These are phyloP conservation scores for Basipetospora sp. DNA, from an alignment of 2,329 filamentous ascomycete genomes.

Conservation along the genomic window DNA sequence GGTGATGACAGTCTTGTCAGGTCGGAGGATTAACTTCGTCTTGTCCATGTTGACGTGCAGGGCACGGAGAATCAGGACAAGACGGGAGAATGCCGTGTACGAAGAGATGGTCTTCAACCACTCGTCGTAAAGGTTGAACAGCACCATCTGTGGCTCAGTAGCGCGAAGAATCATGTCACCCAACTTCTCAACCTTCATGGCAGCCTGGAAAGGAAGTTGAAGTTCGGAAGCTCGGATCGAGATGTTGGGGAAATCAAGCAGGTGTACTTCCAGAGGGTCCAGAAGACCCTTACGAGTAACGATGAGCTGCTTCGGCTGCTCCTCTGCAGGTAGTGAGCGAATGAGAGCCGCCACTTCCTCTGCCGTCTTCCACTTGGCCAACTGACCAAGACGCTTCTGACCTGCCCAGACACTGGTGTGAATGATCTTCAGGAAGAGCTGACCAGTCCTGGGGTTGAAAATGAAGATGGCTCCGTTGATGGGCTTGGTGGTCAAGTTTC, in stretches of 20 bases:
- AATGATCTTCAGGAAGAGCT: constrained; percentile 97
- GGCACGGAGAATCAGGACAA: constrained; percentile 83
- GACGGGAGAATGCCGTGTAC: constrained; percentile 92
- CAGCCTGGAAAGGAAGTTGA: constrained; percentile 94
- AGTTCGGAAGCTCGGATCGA: constrained; percentile 94
- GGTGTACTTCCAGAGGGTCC: constrained; percentile 89
- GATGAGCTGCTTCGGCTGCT: constrained; percentile 96
- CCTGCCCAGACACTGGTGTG: constrained; percentile 98
- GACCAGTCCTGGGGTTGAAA: constrained; percentile 96
- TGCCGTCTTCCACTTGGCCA: constrained; percentile 98
- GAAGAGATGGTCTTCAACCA: constrained; percentile 98
- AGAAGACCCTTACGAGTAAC: constrained; percentile 93
- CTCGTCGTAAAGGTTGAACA: constrained; percentile 97
- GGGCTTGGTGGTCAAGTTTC: constrained; percentile 95
- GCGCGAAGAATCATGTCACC: constrained; percentile 97
- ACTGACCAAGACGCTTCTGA: constrained; percentile 93
- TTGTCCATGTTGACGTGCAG: constrained; percentile 97
- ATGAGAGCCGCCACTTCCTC: constrained; percentile 98
- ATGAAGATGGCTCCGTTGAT: constrained; percentile 99
- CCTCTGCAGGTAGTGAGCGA: constrained; percentile 85
- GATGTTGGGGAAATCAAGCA: constrained; percentile 97
- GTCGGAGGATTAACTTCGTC: constrained; percentile 85
- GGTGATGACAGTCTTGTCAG: constrained; percentile 95
- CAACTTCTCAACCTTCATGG: constrained; percentile 99
- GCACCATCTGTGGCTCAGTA: constrained; percentile 98